Evolutionary conservation across 176 grass and related monocot genomes (phyloP).

Genomic region (Rhynchospora tenuis): DNA sequence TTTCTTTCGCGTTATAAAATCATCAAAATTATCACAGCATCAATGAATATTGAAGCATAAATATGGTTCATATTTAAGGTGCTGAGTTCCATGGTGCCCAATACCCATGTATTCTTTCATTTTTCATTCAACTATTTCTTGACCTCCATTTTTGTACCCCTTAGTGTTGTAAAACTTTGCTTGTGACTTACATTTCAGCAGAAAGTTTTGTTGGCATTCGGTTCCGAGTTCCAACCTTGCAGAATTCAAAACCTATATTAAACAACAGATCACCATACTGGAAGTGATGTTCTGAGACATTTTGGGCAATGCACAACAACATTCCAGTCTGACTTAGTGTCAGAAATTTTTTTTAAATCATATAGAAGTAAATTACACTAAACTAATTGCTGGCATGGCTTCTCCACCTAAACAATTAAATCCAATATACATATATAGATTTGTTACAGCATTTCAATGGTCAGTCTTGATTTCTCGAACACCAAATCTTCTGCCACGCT

Average conservation of each 20-base stretch:
- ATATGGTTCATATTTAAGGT: background rate
- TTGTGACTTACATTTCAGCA: background rate
- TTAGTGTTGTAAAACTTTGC: background rate
- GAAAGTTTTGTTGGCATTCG: background rate
- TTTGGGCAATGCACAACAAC: background rate
- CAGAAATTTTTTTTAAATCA: background rate
- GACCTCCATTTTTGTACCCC: background rate
- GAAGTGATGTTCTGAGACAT: background rate
- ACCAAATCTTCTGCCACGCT: background rate
- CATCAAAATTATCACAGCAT: background rate
- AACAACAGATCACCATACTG: background rate
- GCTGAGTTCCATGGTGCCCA: background rate
- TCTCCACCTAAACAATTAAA: background rate
- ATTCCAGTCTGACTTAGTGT: background rate
- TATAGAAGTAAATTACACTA: background rate
- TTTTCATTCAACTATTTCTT: background rate
- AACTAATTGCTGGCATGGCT: background rate
- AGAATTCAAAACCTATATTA: background rate
- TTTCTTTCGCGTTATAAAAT: background rate
- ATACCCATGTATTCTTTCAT: background rate
- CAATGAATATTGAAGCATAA: background rate
- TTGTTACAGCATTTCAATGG: background rate
- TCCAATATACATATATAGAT: background rate
- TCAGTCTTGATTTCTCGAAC: background rate
- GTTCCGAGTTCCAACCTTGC: no score